A percentile compares a stretch with the other conserved stretches of the same genome.
Conservation (phyloP, 306 rosid species). For the Rosa multiflora region DNA sequence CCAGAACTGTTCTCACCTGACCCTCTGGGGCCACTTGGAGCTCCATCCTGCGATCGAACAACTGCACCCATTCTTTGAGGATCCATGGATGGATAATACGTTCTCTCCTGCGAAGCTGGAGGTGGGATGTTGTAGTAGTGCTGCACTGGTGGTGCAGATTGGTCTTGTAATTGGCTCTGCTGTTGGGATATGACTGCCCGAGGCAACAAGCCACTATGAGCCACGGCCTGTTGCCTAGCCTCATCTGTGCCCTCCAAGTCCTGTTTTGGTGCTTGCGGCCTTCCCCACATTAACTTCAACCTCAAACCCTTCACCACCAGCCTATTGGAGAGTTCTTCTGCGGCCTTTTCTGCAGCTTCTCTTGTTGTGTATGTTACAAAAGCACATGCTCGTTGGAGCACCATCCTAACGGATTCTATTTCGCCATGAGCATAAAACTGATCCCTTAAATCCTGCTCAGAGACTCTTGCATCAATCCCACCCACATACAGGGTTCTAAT, state of each 20-base stretch:
- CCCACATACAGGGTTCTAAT: conserved; percentile 87
- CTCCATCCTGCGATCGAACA: conserved; percentile 62
- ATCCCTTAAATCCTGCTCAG: conserved; percentile 88
- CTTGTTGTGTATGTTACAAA: conserved; percentile 88
- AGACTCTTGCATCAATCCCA: conserved; percentile 84
- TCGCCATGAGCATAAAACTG: conserved; percentile 93
- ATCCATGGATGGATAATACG: conserved; percentile 90
- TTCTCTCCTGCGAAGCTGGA: conserved; percentile 74
- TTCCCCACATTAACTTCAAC: conserved; percentile 92
- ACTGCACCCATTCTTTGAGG: conserved; percentile 96
- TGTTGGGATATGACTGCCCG: conserved; percentile 92
- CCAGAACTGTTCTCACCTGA: conserved; percentile 59
- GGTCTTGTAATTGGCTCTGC: conserved; percentile 65
- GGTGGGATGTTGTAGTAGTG: conserved; percentile 64
- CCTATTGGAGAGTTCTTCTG: conserved; percentile 87
- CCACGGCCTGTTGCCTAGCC: conserved; percentile 74
- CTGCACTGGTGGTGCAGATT: conserved; percentile 43
- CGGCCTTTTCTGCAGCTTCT: conserved; percentile 95
- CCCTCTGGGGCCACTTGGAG: conserved; percentile 58
- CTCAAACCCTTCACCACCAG: conserved; percentile 86
- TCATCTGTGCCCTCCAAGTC: conserved; percentile 70
- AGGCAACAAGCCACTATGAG: conserved; percentile 86
- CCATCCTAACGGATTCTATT: conserved; percentile 90
- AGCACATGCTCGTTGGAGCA: conserved; percentile 85
- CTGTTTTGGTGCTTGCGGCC: conserved; percentile 77